These are phyloP conservation scores for Dothiorella sarmentorum DNA, from an alignment of 2,329 filamentous ascomycete genomes.

Conservation along the genomic window DNA sequence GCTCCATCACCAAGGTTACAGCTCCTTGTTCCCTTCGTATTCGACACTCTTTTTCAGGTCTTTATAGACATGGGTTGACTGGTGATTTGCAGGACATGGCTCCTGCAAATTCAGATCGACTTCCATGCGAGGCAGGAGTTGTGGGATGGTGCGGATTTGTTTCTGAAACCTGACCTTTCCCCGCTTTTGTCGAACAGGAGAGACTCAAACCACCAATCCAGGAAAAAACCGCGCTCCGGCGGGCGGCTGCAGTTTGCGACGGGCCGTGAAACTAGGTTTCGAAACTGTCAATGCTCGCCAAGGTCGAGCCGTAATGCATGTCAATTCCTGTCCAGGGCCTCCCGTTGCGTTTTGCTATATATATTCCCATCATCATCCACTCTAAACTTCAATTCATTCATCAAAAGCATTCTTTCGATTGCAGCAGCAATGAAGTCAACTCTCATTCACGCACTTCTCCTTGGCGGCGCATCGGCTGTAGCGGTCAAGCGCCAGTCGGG, in stretches of 20 bases:
- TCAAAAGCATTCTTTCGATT: no score
- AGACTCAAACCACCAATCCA: conserved; percentile 14
- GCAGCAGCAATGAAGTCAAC: neutral
- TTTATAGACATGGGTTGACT: neutral
- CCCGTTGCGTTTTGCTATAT: neutral
- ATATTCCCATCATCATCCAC: neutral
- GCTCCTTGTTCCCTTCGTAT: conserved; percentile 11
- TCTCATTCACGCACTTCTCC: neutral
- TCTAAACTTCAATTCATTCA: neutral
- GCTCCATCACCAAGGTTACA: neutral
- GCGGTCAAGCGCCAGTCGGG: conserved; percentile 21
- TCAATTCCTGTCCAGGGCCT: neutral
- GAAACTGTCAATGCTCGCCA: neutral
- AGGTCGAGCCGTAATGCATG: neutral
- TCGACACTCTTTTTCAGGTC: neutral
- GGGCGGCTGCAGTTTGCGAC: neutral
- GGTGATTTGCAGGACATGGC: neutral
- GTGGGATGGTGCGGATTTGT: neutral
- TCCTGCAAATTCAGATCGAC: neutral
- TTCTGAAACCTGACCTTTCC: neutral
- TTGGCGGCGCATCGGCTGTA: neutral
- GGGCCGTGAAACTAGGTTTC: neutral
- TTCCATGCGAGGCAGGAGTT: neutral
- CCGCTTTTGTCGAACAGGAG: conserved; percentile 12
- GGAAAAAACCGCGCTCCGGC: neutral